A percentile compares a stretch with the other conserved stretches of the same genome.
These are phyloP conservation scores for Aspergillus neoniger DNA, from an alignment of 2,329 filamentous ascomycete genomes.

Conservation along the genomic window DNA sequence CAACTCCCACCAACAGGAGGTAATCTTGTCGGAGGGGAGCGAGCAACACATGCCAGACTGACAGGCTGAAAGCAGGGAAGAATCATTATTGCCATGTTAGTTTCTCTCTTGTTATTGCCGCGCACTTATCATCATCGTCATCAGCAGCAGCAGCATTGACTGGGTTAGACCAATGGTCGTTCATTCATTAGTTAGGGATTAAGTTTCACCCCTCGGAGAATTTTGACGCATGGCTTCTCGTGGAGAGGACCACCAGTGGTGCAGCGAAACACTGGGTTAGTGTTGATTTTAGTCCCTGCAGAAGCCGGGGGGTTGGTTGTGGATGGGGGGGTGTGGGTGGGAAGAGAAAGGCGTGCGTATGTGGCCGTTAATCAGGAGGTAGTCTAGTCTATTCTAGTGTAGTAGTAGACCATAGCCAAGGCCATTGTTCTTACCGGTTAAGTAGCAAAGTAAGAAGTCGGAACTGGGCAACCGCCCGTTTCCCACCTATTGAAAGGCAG, in stretches of 20 bases:
- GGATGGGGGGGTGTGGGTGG: neutral
- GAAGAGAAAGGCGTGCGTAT: neutral
- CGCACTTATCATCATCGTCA: no score
- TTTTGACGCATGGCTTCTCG: constrained; percentile 5
- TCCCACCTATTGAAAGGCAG: neutral
- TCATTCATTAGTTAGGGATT: neutral
- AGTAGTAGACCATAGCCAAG: neutral
- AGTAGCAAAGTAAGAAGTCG: neutral
- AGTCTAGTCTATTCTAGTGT: no score
- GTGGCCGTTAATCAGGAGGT: neutral
- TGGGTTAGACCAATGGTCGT: neutral
- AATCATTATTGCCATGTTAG: neutral
- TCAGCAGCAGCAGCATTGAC: neutral
- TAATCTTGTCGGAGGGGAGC: no score
- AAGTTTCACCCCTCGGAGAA: constrained; percentile 6
- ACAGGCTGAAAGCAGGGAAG: neutral
- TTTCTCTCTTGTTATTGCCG: no score
- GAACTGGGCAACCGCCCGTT: neutral
- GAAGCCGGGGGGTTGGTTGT: neutral
- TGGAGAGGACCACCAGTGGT: neutral
- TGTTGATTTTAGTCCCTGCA: constrained; percentile 1
- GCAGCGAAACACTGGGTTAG: neutral
- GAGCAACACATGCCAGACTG: neutral
- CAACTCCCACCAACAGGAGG: neutral
- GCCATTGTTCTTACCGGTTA: neutral